Base-by-base conservation (phyloP, 148 eudicot genomes). In the Camellia lanceoleosa region DNA sequence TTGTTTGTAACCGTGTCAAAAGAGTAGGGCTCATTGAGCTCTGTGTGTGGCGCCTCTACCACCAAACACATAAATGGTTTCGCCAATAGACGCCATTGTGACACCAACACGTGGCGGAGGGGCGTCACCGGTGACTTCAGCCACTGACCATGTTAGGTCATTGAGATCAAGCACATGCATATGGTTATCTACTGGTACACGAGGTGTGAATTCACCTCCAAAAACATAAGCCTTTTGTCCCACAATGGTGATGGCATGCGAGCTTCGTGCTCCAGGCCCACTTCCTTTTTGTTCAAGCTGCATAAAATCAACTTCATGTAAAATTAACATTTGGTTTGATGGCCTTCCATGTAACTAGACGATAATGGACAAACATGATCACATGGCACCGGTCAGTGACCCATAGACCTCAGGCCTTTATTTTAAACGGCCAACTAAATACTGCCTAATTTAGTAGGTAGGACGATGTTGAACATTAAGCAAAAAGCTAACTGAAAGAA, bases 81-180 rank as follows among this genome's bases (percentile, higher is more conserved):
- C 89, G 3, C 86, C 91, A 7, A 91, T 85, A 5, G 99, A 80
- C 3, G 92, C 90, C 99, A 95, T 95, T 11, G 93, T 84, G 81
- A 95, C 99, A 5, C 99, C 99, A 6, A 95, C 91, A 14, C 99
- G 93, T 5, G 99, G 97, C 0, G 97, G 99, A 49, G 99, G 99
- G 71, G 87, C 16, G 5, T 93, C 94, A 2, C 99, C 99, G 0
- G 83, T 82, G 49, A 86, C 90, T n/a, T 87, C 89, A 0, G 89
- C 82, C 51, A 89, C 83, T 0, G 93, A 93, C 99, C 97, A 95
- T 73, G 97, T 88, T 69, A 81, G 88, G 62, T 84, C 81, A 20
- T 82, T 85, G 20, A 95, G 94, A 80, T 93, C 89, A 38, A 92
- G 91, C n/a, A 93, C 87, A 68, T 89, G 90, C 19, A 95, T 85